Evolutionary conservation across 2,329 filamentous ascomycete species (phyloP).

Genomic region (Ascochyta pisi): DNA sequence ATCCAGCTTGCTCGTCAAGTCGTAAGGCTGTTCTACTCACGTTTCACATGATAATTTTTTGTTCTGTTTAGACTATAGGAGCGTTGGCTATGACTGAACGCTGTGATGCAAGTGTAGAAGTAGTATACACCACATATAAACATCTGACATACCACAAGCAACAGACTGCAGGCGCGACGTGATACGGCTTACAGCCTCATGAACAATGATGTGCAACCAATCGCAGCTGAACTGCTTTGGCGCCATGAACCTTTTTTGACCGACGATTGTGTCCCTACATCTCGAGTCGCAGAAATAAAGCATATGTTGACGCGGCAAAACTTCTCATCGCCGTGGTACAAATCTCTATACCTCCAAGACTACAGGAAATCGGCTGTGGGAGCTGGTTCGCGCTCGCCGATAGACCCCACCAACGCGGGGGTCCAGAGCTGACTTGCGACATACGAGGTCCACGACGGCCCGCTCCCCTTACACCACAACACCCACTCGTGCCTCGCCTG

Average conservation of each 20-base stretch:
- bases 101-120: conserved; percentile 20
- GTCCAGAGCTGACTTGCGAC: conserved; percentile 4
- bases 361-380: neutral
- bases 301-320: neutral
- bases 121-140: conserved; percentile 1
- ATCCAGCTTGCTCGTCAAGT: conserved; percentile 80
- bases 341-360: neutral
- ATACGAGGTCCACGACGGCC: neutral
- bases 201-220: neutral
- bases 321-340: neutral
- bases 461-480: neutral
- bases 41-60: conserved; percentile 4
- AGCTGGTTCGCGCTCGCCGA: neutral
- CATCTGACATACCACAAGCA: neutral
- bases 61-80: conserved; percentile 16
- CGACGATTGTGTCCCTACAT: neutral
- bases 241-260: neutral
- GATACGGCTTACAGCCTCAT: neutral
- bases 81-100: conserved; percentile 19
- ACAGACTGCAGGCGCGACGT: neutral
- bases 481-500: neutral
- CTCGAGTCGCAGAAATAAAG: too few species aligned
- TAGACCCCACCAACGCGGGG: conserved; percentile 7
- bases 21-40: conserved; percentile 43
- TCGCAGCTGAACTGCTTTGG: neutral